Evolutionary conservation across 1,284 basidiomycete species (phyloP).

Genomic region (Irpex sp.): DNA sequence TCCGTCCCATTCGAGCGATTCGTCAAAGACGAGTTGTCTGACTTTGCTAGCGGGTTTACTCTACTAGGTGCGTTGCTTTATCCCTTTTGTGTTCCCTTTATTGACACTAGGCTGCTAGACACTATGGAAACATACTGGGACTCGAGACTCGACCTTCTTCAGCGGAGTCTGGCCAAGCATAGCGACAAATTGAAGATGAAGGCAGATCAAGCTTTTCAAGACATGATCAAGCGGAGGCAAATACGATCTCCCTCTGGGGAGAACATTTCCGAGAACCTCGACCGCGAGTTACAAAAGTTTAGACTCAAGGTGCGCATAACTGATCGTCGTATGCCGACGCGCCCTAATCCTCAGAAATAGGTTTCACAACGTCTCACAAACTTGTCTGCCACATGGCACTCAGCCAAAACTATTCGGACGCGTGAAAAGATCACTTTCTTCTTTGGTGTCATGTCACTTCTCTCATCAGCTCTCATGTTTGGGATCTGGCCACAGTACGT

Average conservation of each 20-base stretch:
- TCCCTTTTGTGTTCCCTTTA: not conserved
- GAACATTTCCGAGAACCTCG: conserved; percentile 69
- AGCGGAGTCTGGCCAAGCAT: conserved; percentile 84
- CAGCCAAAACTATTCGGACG: conserved; percentile 88
- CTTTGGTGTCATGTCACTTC: conserved; percentile 85
- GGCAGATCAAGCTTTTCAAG: conserved; percentile 61
- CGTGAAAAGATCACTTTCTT: conserved; percentile 91
- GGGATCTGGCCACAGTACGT: conserved; percentile 80
- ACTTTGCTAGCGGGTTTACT: conserved; percentile 63
- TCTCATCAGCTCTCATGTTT: conserved; percentile 80
- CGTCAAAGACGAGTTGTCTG: conserved; percentile 47
- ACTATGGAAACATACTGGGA: conserved; percentile 91
- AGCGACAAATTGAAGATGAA: conserved; percentile 77
- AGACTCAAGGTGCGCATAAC: conserved; percentile 52
- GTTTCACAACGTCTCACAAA: conserved; percentile 72
- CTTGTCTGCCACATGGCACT: conserved; percentile 79
- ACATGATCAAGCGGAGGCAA: conserved; percentile 35
- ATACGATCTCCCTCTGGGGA: conserved; percentile 69
- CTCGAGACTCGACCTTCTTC: conserved; percentile 85
- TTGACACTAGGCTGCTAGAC: conserved; percentile 39
- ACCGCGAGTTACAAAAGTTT: conserved; percentile 80
- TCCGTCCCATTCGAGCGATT: conserved; percentile 51
- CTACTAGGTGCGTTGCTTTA: conserved; percentile 51
- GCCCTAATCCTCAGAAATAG: conserved; percentile 32
- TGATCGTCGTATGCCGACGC: not conserved